Evolutionary conservation across 1,139 yeast genomes (phyloP).

Genomic region (Suzukiozyma palmioleophila): DNA sequence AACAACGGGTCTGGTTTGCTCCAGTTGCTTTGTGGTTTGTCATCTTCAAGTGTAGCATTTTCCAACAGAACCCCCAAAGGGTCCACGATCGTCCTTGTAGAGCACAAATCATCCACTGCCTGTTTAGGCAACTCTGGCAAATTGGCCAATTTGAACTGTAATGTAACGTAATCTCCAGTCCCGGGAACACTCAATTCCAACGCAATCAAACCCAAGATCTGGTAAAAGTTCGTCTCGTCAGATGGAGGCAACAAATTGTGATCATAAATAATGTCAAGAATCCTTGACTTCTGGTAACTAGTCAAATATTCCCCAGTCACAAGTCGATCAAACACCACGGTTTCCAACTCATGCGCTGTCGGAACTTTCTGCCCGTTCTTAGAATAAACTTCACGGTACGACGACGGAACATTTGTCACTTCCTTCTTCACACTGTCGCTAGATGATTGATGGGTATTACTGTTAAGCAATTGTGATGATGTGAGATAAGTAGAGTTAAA

Average conservation of each 20-base stretch:
- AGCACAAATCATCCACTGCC: slow-evolving; percentile 15
- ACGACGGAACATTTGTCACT: slow-evolving; percentile 20
- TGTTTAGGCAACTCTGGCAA: slow-evolving; percentile 33
- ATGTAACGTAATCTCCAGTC: slow-evolving; percentile 40
- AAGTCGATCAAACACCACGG: slow-evolving; percentile 24
- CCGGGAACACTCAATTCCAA: slow-evolving; percentile 40
- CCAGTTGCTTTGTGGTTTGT: not conserved
- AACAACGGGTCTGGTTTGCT: slow-evolving; percentile 15
- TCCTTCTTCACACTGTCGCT: slow-evolving; percentile 7
- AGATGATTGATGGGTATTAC: slow-evolving; percentile 6
- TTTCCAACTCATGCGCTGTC: slow-evolving; percentile 30
- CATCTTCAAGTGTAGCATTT: slow-evolving; percentile 5
- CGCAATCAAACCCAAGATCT: slow-evolving; percentile 36
- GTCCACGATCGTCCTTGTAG: slow-evolving; percentile 11
- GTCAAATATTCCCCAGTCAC: slow-evolving; percentile 24
- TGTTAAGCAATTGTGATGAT: slow-evolving; percentile 22
- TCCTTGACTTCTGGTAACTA: slow-evolving; percentile 28
- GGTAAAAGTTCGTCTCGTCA: slow-evolving; percentile 25
- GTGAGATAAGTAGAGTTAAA: slow-evolving; percentile 15
- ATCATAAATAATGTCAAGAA: slow-evolving; percentile 36
- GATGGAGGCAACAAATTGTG: slow-evolving; percentile 33
- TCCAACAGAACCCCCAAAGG: slow-evolving; percentile 15
- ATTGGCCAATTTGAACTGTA: slow-evolving; percentile 31
- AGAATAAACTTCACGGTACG: slow-evolving; percentile 20
- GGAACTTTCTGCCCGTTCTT: slow-evolving; percentile 16